phyloP scores from a whole-genome alignment of 2,329 filamentous ascomycete genomes.

The Cryphonectria nitschkei region DNA sequence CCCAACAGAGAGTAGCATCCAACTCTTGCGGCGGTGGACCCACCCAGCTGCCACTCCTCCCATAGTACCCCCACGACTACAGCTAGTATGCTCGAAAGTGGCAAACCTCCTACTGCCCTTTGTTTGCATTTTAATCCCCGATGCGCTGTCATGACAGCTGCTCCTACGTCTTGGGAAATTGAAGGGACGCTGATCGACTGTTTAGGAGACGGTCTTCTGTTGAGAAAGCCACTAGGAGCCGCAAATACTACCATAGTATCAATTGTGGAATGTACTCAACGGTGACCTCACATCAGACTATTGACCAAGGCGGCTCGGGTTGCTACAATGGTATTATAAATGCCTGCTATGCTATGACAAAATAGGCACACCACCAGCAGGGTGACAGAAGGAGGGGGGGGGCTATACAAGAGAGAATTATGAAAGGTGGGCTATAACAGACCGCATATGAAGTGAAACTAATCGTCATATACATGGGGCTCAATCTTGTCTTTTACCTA shows the following conservation, averaged over 20 bases:
- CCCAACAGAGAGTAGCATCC: neutral
- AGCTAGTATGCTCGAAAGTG: neutral
- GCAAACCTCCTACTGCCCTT: neutral
- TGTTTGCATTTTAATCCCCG: neutral
- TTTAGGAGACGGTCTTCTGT: neutral
- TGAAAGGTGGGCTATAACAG: neutral
- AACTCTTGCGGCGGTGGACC: neutral
- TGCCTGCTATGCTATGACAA: neutral
- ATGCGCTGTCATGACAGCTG: neutral
- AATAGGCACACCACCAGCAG: neutral
- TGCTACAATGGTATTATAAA: neutral
- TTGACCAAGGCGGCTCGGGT: neutral
- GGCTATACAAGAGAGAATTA: neutral
- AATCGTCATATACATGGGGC: neutral
- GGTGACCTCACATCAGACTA: neutral
- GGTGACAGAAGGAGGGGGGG: neutral
- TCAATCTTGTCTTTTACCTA: neutral
- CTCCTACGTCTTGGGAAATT: neutral
- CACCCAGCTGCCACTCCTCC: neutral
- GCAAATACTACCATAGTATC: neutral
- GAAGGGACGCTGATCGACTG: neutral
- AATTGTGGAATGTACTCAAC: neutral
- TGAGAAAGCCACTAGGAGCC: neutral
- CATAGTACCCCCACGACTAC: neutral
- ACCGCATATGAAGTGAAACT: neutral